Conservation (phyloP, 352 stramenopile species). For the Thraustochytrium aureum region DNA sequence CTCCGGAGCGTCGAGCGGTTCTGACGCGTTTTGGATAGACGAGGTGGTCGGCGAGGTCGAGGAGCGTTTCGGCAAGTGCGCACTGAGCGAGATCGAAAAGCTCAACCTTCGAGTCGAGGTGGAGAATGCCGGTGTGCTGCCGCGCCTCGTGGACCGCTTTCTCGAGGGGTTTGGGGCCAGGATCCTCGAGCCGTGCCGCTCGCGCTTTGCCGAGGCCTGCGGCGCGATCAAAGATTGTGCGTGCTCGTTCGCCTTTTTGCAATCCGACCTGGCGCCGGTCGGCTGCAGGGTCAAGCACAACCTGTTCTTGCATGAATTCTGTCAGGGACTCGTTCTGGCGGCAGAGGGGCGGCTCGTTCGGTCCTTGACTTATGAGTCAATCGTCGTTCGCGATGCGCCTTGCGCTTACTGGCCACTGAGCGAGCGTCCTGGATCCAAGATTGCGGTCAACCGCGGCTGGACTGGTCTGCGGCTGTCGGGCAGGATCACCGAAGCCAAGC, state of each 20-base stretch:
- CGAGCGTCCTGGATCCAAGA: slow-evolving; percentile 69
- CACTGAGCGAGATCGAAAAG: slow-evolving; percentile 73
- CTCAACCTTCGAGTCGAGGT: slow-evolving; percentile 65
- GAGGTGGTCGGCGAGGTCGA: slow-evolving; percentile 74
- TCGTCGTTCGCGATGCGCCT: slow-evolving; percentile 68
- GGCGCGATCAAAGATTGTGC: slow-evolving; percentile 63
- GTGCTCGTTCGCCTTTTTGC: slow-evolving; percentile 70
- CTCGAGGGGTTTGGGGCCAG: slow-evolving; percentile 4
- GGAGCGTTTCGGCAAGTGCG: slow-evolving; percentile 71
- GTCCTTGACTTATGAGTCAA: slow-evolving; percentile 72
- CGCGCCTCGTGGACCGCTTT: slow-evolving; percentile 57
- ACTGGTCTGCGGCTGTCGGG: slow-evolving; percentile 8
- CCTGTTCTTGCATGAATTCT: slow-evolving; percentile 76
- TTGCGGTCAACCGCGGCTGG: slow-evolving; percentile 70
- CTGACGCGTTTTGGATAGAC: slow-evolving; percentile 69
- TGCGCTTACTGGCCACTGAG: slow-evolving; percentile 79
- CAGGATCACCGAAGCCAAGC: slow-evolving; percentile 62
- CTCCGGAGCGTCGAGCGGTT: slow-evolving; percentile 64
- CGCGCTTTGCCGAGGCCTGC: slow-evolving; percentile 62
- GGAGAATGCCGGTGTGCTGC: slow-evolving; percentile 64
- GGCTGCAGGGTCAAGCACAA: slow-evolving; percentile 75
- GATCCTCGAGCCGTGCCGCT: slow-evolving; percentile 65
- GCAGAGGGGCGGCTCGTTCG: slow-evolving; percentile 72
- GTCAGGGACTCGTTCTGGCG: slow-evolving; percentile 75
- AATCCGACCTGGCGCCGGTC: slow-evolving; percentile 67